Evolutionary conservation across 2,329 filamentous ascomycete species (phyloP).

Genomic region (Dryadomyces quercivorus): DNA sequence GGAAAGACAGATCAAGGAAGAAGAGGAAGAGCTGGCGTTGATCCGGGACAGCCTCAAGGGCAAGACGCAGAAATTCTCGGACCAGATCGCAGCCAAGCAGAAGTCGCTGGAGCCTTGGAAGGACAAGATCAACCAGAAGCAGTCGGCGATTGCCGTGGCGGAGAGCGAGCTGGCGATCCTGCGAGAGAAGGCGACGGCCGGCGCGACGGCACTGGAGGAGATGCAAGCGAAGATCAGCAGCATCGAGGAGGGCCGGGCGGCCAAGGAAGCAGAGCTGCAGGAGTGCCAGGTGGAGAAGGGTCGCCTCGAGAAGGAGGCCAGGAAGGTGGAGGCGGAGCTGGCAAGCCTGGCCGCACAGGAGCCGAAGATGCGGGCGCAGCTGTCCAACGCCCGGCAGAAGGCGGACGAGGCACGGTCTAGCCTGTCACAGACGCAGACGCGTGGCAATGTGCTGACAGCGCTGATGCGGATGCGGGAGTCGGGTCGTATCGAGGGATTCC

Average conservation of each 20-base stretch:
- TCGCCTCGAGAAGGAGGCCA: slow-evolving; percentile 61
- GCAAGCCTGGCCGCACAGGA: slow-evolving; percentile 64
- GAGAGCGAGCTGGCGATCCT: slow-evolving; percentile 91
- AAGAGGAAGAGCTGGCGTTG: slow-evolving; percentile 70
- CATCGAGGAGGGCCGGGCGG: slow-evolving; percentile 57
- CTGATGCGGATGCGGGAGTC: slow-evolving; percentile 93
- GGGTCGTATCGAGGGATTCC: slow-evolving; percentile 92
- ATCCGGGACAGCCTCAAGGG: slow-evolving; percentile 84
- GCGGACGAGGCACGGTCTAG: slow-evolving; percentile 91
- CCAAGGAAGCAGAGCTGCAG: slow-evolving; percentile 65
- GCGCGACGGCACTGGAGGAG: slow-evolving; percentile 72
- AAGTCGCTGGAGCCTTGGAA: slow-evolving; percentile 94
- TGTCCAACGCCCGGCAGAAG: slow-evolving; percentile 85
- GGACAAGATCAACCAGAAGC: slow-evolving; percentile 92
- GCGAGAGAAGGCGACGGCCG: slow-evolving; percentile 77
- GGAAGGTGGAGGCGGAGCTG: slow-evolving; percentile 60
- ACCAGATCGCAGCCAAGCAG: slow-evolving; percentile 84
- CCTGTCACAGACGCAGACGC: slow-evolving; percentile 78
- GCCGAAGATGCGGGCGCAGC: slow-evolving; percentile 67
- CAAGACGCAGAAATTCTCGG: slow-evolving; percentile 89
- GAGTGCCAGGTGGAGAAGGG: slow-evolving; percentile 62
- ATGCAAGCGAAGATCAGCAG: slow-evolving; percentile 64
- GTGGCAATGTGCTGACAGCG: slow-evolving; percentile 82
- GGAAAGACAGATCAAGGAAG: slow-evolving; percentile 61
- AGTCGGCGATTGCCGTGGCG: slow-evolving; percentile 85